Percentiles rank a stretch among this genome's conserved stretches.
phyloP scores from a whole-genome alignment of 208 protist genomes.

The Trypanosoma cruzi region DNA sequence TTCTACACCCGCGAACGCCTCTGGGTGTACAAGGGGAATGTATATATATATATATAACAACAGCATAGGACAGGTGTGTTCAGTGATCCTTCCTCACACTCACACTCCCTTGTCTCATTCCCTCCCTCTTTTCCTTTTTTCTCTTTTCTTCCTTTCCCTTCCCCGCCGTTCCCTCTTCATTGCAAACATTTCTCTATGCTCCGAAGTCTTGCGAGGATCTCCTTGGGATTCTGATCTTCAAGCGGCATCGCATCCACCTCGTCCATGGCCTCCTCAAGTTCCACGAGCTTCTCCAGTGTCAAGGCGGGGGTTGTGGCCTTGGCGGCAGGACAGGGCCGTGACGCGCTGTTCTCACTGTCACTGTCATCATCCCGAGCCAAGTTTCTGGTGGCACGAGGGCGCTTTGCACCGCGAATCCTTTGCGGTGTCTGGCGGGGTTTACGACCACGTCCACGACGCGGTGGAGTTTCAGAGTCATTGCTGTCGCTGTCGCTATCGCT shows the following conservation, averaged over 20 bases:
- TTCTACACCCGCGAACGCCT: too few species aligned
- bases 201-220: constrained; percentile 23
- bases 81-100: too few species aligned
- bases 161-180: not conserved
- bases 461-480: not conserved
- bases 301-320: not conserved
- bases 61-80: too few species aligned
- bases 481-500: constrained; percentile 7
- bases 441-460: not conserved
- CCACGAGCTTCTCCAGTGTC: constrained; percentile 15
- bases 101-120: too few species aligned
- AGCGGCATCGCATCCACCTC: constrained; percentile 20
- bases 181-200: constrained; percentile 15
- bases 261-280: constrained; percentile 25
- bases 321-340: not conserved
- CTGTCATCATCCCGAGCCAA: not conserved
- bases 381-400: not conserved
- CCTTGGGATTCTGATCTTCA: constrained; percentile 10
- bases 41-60: too few species aligned
- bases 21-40: too few species aligned
- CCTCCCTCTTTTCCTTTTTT: constrained; percentile 14
- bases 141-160: constrained; percentile 10
- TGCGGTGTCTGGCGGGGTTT: not conserved
- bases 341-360: not conserved
- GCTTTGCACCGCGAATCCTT: not conserved